Base-by-base conservation (phyloP, 768 basidiomycete species). In the Tylopilus subfusipes region DNA sequence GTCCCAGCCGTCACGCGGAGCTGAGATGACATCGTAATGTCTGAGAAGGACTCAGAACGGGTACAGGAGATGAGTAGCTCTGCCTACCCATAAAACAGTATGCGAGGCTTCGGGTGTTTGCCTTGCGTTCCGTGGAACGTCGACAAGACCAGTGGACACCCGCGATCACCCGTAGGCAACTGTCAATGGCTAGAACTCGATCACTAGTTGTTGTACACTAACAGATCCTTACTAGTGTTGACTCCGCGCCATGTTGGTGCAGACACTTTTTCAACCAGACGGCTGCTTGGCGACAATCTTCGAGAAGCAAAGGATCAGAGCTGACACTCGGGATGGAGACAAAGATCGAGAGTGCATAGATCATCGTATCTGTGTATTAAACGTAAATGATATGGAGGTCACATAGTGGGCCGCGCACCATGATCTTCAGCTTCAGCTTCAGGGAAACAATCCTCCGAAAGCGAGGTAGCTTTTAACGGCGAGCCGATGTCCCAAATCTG, bases 11-110 rank as follows among this genome's bases (percentile, higher is more conserved):
- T 81, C 75, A 11, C 75, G 70, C 0, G 83, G 84, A 0, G 94
- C 93, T 0, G 87, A 76, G 45, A 98, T 91, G n/a, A 98, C 92
- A 62, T 99, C 97, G 73, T 98, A 99, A 68, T 99, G 97, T 2
- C 92, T 92, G 45, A 4, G 31, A 46, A 34, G n/a, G 21, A 19
- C 24, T 42, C 1, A 54, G 33, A 48, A 18, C n/a, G 19, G 14
- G 36, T 8, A 36, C 22, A 43, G 13, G 25, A 25, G 27, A 51
- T 2, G 9, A 13, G 3, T 5, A 16, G 19, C 61, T 78, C 24
- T 63, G 89, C 85, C 93, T 63, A 90, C 85, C 94, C 96, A 60
- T 98, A 99, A 70, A 96, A 95, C 13, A 98, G 74, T 3, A 98
- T 78, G 6, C 95, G 80, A 8, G 83, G 89, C 55, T 85, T 86